phyloP scores from a whole-genome alignment of 495 filamentous ascomycete species.

The Aspergillus cristatus region DNA sequence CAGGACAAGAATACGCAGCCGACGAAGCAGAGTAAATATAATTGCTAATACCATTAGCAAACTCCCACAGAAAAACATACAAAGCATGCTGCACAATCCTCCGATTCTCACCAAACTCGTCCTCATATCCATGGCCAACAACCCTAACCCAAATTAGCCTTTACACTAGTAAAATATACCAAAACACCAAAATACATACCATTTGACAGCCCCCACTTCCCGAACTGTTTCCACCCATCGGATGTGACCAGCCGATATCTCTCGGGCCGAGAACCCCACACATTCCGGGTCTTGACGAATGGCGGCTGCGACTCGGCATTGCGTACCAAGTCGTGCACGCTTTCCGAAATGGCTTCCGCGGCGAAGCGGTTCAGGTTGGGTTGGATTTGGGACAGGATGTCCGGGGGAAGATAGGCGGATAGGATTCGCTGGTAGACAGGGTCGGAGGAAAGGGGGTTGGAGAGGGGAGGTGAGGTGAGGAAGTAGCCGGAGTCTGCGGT shows the following conservation, averaged over 20 bases:
- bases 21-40: conserved; percentile 57
- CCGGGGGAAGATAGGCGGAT: conserved; percentile 24
- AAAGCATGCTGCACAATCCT: conserved; percentile 31
- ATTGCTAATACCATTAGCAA: conserved; percentile 46
- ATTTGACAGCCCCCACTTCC: conserved; percentile 24
- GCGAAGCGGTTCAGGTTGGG: conserved; percentile 19
- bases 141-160: conserved; percentile 16
- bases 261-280: conserved; percentile 29
- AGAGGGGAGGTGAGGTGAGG: no score
- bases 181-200: conserved; percentile 9
- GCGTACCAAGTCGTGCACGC: conserved; percentile 24
- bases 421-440: no score
- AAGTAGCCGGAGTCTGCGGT: no score
- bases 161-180: neutral
- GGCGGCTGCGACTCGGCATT: conserved; percentile 29
- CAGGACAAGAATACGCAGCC: conserved; percentile 56
- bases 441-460: neutral
- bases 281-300: conserved; percentile 29
- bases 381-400: conserved; percentile 10
- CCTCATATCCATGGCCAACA: conserved; percentile 32
- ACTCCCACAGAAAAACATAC: conserved; percentile 5
- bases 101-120: conserved; percentile 16
- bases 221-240: conserved; percentile 35
- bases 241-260: conserved; percentile 31
- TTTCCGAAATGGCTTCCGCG: conserved; percentile 24